A percentile compares a stretch with the other conserved stretches of the same genome.
Evolutionary conservation across 2,329 filamentous ascomycete genomes (phyloP).

Genomic region (Didymella segeticola): DNA sequence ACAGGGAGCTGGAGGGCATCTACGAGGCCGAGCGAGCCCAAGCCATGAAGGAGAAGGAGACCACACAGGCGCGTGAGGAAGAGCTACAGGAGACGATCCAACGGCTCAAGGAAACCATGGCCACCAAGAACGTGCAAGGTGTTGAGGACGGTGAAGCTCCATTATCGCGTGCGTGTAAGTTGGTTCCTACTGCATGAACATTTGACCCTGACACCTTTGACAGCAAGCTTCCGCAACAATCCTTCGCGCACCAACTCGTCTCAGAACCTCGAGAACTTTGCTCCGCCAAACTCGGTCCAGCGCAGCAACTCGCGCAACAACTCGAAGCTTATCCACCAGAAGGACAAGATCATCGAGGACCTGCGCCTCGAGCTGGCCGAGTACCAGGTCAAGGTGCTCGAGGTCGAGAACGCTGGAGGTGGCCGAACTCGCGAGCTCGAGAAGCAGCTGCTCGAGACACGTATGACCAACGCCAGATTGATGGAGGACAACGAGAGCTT

Average conservation of each 20-base stretch:
- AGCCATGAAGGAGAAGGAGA: slow-evolving; percentile 90
- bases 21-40: slow-evolving; percentile 89
- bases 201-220: slow-evolving; percentile 28
- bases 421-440: slow-evolving; percentile 90
- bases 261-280: slow-evolving; percentile 82
- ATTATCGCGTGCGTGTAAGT: slow-evolving; percentile 60
- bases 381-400: slow-evolving; percentile 91
- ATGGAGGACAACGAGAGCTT: slow-evolving; percentile 99
- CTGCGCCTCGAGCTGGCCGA: slow-evolving; percentile 91
- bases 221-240: slow-evolving; percentile 55
- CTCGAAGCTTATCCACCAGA: slow-evolving; percentile 89
- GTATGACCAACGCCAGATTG: slow-evolving; percentile 92
- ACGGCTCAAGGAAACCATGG: slow-evolving; percentile 85
- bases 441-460: slow-evolving; percentile 84
- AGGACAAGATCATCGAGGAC: slow-evolving; percentile 94
- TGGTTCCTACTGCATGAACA: slow-evolving; percentile 9
- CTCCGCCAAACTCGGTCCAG: slow-evolving; percentile 81
- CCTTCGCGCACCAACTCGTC: slow-evolving; percentile 56
- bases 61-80: slow-evolving; percentile 81
- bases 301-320: slow-evolving; percentile 89
- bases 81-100: slow-evolving; percentile 91
- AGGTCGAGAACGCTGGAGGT: slow-evolving; percentile 91
- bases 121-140: slow-evolving; percentile 70
- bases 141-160: slow-evolving; percentile 59
- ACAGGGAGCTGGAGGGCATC: slow-evolving; percentile 88